phyloP scores from a whole-genome alignment of 2,329 filamentous ascomycete species.

The Raffaelea ambrosiae region DNA sequence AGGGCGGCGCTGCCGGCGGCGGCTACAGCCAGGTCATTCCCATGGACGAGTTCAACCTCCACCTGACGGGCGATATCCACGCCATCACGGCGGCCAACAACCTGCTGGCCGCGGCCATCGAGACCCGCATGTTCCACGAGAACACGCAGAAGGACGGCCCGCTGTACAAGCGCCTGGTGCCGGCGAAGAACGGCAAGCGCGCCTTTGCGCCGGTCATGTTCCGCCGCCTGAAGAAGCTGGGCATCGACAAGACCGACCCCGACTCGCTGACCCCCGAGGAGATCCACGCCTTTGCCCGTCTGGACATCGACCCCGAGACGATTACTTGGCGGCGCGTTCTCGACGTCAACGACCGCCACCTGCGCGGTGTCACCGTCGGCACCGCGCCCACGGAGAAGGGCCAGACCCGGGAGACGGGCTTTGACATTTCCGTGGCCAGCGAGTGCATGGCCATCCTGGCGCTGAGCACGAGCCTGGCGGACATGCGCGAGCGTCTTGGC shows the following conservation, averaged over 20 bases:
- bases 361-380: constrained; percentile 83
- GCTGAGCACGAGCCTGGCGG: constrained; percentile 74
- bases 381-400: constrained; percentile 87
- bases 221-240: constrained; percentile 87
- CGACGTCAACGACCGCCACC: constrained; percentile 93
- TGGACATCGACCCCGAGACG: constrained; percentile 93
- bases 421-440: constrained; percentile 95
- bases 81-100: constrained; percentile 97
- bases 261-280: constrained; percentile 87
- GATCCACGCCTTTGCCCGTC: constrained; percentile 75
- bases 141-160: constrained; percentile 85
- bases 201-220: constrained; percentile 87
- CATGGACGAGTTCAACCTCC: constrained; percentile 99
- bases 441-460: constrained; percentile 98
- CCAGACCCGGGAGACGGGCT: constrained; percentile 78
- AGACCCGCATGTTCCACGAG: constrained; percentile 98
- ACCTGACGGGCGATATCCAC: constrained; percentile 95
- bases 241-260: constrained; percentile 90
- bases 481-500: constrained; percentile 89
- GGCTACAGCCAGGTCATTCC: constrained; percentile 99
- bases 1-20: constrained; percentile 92
- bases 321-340: constrained; percentile 96
- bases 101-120: constrained; percentile 87
- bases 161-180: constrained; percentile 81
- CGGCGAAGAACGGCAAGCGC: constrained; percentile 80